These are phyloP conservation scores for Ceratocystis smalleyi DNA, from an alignment of 2,329 filamentous ascomycete genomes.

Conservation along the genomic window DNA sequence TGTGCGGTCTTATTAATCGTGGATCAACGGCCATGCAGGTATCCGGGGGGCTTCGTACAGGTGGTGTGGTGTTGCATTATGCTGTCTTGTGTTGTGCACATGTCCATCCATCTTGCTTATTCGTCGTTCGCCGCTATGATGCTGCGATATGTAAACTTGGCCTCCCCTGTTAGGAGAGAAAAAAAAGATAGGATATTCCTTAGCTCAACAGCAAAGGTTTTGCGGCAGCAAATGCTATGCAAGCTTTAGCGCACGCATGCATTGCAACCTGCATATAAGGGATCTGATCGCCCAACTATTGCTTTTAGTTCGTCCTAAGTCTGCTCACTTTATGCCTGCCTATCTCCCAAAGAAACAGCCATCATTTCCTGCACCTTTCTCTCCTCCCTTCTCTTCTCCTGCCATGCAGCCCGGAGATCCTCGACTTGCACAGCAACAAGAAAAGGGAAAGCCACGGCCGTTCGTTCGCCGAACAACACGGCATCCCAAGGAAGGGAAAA, in stretches of 20 bases:
- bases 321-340: background rate
- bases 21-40: background rate
- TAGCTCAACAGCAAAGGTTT: background rate
- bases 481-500: background rate
- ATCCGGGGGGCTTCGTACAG: background rate
- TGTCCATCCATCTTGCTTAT: background rate
- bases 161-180: background rate
- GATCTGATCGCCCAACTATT: constrained; percentile 2
- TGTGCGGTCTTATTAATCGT: background rate
- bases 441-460: background rate
- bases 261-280: background rate
- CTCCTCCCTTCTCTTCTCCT: background rate
- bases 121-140: background rate
- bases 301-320: constrained; percentile 1
- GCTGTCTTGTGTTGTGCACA: background rate
- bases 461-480: background rate
- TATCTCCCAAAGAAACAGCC: background rate
- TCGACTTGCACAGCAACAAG: background rate
- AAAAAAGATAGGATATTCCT: background rate
- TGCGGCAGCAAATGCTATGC: background rate
- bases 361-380: background rate
- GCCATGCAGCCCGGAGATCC: background rate
- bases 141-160: background rate
- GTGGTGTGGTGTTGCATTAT: background rate
- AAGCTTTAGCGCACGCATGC: background rate